Percentiles rank a stretch among this genome's conserved stretches.
Conservation (phyloP, 2,329 filamentous ascomycete species). For the Curvularia hawaiiensis region DNA sequence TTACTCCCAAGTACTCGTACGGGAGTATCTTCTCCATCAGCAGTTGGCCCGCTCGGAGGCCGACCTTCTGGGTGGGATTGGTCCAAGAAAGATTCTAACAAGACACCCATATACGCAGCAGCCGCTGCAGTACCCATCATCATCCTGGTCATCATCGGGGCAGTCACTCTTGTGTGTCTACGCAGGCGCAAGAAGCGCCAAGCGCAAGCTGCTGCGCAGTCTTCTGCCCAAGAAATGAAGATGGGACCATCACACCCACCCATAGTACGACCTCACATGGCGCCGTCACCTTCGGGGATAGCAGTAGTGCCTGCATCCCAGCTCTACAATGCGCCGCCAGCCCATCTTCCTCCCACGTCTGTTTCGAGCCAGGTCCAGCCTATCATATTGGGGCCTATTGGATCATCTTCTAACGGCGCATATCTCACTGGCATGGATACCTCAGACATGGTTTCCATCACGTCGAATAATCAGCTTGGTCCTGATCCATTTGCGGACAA, state of each 20-base stretch:
- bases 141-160: constrained; percentile 32
- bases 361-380: constrained; percentile 28
- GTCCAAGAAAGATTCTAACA: constrained; percentile 14
- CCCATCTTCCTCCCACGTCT: constrained; percentile 25
- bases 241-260: constrained; percentile 16
- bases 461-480: constrained; percentile 27
- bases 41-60: background rate
- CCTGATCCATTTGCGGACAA: constrained; percentile 41
- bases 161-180: constrained; percentile 32
- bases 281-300: constrained; percentile 20
- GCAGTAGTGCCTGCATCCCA: constrained; percentile 12
- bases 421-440: constrained; percentile 49
- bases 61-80: constrained; percentile 5
- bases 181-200: constrained; percentile 39
- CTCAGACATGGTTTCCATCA: constrained; percentile 43
- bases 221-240: constrained; percentile 35
- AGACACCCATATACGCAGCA: constrained; percentile 28
- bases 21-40: constrained; percentile 2
- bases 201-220: constrained; percentile 14
- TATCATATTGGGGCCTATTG: constrained; percentile 44
- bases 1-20: background rate
- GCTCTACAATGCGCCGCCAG: constrained; percentile 21
- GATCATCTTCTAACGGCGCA: constrained; percentile 35
- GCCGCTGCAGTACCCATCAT: constrained; percentile 34
- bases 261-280: constrained; percentile 26